phyloP scores from a whole-genome alignment of 1,284 basidiomycete species.

The Dichomitus squalens region DNA sequence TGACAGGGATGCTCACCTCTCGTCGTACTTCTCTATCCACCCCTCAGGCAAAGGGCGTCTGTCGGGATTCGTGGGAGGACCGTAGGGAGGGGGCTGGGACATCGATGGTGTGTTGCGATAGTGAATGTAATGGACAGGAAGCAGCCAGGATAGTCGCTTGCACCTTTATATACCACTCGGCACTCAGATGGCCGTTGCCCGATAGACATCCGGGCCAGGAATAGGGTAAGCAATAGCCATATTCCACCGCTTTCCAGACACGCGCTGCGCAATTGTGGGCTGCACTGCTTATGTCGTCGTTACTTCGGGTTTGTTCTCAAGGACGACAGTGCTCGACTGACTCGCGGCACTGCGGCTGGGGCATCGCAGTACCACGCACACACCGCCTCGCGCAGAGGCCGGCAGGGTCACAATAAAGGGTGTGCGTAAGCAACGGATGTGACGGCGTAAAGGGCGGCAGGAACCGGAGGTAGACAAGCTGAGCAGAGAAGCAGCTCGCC shows the following conservation, averaged over 20 bases:
- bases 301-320: background rate
- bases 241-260: conserved; percentile 7
- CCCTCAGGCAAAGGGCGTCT: conserved; percentile 64
- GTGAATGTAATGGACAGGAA: conserved; percentile 25
- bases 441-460: background rate
- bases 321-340: too few relatives aligned
- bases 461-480: background rate
- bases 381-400: background rate
- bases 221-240: conserved; percentile 12
- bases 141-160: conserved; percentile 15
- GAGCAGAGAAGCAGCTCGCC: background rate
- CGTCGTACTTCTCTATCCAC: conserved; percentile 71
- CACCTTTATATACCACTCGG: conserved; percentile 28
- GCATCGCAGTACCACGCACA: background rate
- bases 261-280: conserved; percentile 7
- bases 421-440: background rate
- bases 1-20: conserved; percentile 46
- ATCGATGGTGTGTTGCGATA: conserved; percentile 33
- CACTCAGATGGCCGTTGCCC: conserved; percentile 19
- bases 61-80: conserved; percentile 54
- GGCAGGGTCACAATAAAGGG: background rate
- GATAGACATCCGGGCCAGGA: conserved; percentile 9
- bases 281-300: conserved; percentile 11
- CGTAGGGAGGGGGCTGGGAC: conserved; percentile 48
- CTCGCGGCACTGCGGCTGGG: background rate